Percentiles rank a stretch among this genome's conserved stretches.
Conservation (phyloP, 768 basidiomycete species). For the Hericium coralloides region DNA sequence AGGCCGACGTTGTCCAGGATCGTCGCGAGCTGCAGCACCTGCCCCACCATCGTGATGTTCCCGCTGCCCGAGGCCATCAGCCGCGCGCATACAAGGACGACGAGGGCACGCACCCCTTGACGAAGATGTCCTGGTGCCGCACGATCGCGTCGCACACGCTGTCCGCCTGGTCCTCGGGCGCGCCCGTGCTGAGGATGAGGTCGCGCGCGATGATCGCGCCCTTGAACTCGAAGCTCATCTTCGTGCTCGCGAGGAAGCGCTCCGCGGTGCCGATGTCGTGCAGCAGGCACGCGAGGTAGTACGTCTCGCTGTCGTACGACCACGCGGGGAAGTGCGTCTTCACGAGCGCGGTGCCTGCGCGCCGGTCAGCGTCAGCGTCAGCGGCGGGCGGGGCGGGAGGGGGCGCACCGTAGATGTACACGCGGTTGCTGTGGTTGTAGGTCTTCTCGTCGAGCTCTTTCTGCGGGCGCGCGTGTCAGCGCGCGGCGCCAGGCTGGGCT, state of each 20-base stretch:
- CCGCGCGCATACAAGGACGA: too few relatives aligned
- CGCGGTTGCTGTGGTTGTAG: constrained; percentile 40
- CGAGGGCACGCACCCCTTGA: constrained; percentile 27
- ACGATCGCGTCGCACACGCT: constrained; percentile 43
- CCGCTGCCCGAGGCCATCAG: constrained; percentile 23
- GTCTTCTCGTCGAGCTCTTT: constrained; percentile 36
- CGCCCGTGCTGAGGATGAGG: constrained; percentile 32
- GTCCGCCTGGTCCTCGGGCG: constrained; percentile 41
- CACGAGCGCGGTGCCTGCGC: constrained; percentile 36
- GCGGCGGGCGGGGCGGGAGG: background rate
- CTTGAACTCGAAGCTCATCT: constrained; percentile 48
- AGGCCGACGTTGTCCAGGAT: constrained; percentile 40
- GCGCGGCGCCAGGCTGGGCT: background rate
- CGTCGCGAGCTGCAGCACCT: constrained; percentile 40
- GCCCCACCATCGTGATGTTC: constrained; percentile 42
- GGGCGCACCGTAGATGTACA: constrained; percentile 39
- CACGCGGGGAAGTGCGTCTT: constrained; percentile 38
- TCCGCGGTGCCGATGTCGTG: constrained; percentile 47
- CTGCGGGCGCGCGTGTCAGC: constrained; percentile 14
- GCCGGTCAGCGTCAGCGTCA: background rate
- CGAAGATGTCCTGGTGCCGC: constrained; percentile 38
- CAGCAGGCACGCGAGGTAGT: constrained; percentile 41
- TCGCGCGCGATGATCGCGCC: constrained; percentile 45
- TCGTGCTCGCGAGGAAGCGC: constrained; percentile 40
- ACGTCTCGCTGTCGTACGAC: constrained; percentile 40